Base-by-base conservation (phyloP, 2,329 filamentous ascomycete species). In the Aureobasidium sp. region DNA sequence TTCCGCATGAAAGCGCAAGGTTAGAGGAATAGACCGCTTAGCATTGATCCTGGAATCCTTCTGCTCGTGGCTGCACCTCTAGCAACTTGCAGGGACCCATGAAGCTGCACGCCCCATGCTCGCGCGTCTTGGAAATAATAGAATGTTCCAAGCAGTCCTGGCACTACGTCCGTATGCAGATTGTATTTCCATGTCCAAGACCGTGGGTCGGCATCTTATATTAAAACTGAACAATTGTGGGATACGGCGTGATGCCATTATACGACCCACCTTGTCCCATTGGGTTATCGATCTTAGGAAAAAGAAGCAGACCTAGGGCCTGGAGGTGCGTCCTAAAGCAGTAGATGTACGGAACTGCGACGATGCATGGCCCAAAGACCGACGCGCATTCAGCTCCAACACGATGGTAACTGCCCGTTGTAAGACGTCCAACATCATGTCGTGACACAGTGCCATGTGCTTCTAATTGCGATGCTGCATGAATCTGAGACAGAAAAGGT, bases 131-230 rank as follows among this genome's bases (percentile, higher is more conserved):
- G 54, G 44, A 33, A 49, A 59, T 22, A 49, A 59, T 48, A 31
- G 42, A 48, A 58, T 35, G 19, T 45, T 58, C 44, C 24, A 40
- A 33, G 19, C n/a, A n/a, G 27, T 37, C 29, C 56, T 49, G 3
- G 44, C 37, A 50, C n/a, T 60, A 45, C 57, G 57, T 14, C 17
- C 57, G 57, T 60, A 60, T 27, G 44, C 33, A 49, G 14, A 49
- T 31, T 59, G 56, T 31, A 49, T 48, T 50, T 45, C 60, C 49
- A 57, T 24, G 42, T 54, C 50, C 42, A 47, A 53, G 48, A 45
- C 33, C 31, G 27, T 61, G 48, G 59, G 48, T 62, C 60, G 60
- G 60, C 50, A 62, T 56, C 17, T 57, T 56, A 62, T 62, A 62
- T 62, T 62, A 42, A 62, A 61, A 62, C 57, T 37, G 40, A 40